A percentile compares a stretch with the other conserved stretches of the same genome.
phyloP scores from a whole-genome alignment of 345 rosid genomes.

The Arabidopsis arenosa region DNA sequence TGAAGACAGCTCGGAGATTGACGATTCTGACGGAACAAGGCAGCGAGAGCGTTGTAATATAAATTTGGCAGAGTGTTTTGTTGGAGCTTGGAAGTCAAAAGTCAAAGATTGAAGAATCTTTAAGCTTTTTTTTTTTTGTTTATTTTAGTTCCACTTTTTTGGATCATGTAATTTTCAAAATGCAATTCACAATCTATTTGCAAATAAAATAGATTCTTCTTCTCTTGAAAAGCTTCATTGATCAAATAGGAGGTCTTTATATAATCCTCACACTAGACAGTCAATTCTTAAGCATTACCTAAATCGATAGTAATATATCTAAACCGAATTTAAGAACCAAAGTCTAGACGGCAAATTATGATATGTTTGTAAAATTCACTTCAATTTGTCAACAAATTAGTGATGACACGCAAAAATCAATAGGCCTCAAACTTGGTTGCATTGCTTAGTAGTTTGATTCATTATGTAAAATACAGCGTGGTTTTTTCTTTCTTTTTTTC shows the following conservation, averaged over 20 bases:
- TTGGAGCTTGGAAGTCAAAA: slow-evolving; percentile 27
- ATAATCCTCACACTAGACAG: no score
- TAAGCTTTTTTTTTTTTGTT: slow-evolving; percentile 14
- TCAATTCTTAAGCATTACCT: not conserved
- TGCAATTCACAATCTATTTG: slow-evolving; percentile 35
- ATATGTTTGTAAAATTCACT: not conserved
- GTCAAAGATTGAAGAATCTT: not conserved
- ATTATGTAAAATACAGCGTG: no score
- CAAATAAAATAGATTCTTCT: slow-evolving; percentile 41
- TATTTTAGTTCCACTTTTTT: slow-evolving; percentile 34
- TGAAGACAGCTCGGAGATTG: slow-evolving; percentile 84
- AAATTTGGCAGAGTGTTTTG: slow-evolving; percentile 28
- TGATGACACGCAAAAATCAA: slow-evolving; percentile 8
- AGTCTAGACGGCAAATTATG: not conserved
- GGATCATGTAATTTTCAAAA: slow-evolving; percentile 41
- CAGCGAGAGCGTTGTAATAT: slow-evolving; percentile 59
- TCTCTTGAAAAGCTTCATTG: slow-evolving; percentile 1
- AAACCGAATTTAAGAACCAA: not conserved
- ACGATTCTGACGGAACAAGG: slow-evolving; percentile 74
- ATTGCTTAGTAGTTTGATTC: no score
- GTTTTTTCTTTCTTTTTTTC: no score
- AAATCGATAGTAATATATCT: not conserved
- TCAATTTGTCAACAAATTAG: not conserved
- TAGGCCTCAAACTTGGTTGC: no score
- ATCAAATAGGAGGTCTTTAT: not conserved